phyloP scores from a whole-genome alignment of 148 eudicot species.

The Rhododendron simsii region DNA sequence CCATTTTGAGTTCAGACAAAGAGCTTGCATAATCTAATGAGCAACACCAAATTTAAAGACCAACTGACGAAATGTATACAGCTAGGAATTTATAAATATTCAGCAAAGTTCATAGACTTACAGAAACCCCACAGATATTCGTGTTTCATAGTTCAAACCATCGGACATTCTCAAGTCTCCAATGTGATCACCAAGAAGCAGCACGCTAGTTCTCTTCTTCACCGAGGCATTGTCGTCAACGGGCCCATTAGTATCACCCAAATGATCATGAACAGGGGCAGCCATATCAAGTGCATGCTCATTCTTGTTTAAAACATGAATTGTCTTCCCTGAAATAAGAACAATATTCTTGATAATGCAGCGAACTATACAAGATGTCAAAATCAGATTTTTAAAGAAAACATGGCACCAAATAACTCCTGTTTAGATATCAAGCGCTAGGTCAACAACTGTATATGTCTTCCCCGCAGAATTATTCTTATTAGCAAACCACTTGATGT shows the following conservation, averaged over 20 bases:
- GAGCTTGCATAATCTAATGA: too few relatives aligned
- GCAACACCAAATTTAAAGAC: not conserved
- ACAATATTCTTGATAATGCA: not conserved
- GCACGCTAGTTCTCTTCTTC: conserved; percentile 77
- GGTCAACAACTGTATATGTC: not conserved
- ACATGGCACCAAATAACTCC: not conserved
- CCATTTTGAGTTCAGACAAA: too few relatives aligned
- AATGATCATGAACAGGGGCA: conserved; percentile 61
- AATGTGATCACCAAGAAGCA: conserved; percentile 90
- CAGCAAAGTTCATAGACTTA: conserved; percentile 34
- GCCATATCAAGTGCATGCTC: conserved; percentile 99
- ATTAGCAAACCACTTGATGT: not conserved
- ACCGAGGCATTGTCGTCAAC: conserved; percentile 40
- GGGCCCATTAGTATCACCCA: conserved; percentile 48
- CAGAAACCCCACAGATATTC: conserved; percentile 90
- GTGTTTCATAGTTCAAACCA: conserved; percentile 71
- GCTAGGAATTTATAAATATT: not conserved
- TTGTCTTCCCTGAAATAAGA: conserved; percentile 69
- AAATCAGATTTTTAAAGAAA: not conserved
- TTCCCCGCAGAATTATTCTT: not conserved
- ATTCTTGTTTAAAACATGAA: conserved; percentile 87
- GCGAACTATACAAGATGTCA: not conserved
- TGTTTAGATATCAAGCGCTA: not conserved
- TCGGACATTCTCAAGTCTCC: conserved; percentile 98
- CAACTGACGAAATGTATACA: not conserved